Evolutionary conservation across 345 rosid genomes (phyloP).

Genomic region (rapeseed (Brassica napus)): DNA sequence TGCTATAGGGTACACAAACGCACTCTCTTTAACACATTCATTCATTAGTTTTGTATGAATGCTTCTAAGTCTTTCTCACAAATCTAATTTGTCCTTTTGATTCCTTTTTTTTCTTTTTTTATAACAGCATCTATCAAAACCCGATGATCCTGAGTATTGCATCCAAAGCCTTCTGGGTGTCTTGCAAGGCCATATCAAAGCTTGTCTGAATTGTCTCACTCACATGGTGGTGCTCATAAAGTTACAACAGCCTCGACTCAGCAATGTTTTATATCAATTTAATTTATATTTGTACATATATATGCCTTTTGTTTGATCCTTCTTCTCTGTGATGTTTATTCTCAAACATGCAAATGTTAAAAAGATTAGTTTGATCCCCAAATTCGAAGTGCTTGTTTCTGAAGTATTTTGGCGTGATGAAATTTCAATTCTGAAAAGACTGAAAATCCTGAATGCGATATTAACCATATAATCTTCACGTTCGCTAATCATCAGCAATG

Average conservation of each 20-base stretch:
- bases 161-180: constrained; percentile 86
- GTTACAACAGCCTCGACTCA: constrained; percentile 26
- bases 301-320: constrained; percentile 21
- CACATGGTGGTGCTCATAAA: constrained; percentile 3
- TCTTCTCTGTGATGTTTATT: neutral
- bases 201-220: constrained; percentile 57
- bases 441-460: too few relatives aligned
- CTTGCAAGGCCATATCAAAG: constrained; percentile 82
- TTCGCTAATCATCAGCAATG: neutral
- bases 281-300: constrained; percentile 31
- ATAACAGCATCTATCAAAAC: constrained; percentile 81
- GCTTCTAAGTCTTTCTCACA: constrained; percentile 1
- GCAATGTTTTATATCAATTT: constrained; percentile 31
- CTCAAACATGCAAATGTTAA: constrained; percentile 2
- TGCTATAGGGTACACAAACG: constrained; percentile 58
- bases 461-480: neutral
- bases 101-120: neutral
- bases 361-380: constrained; percentile 17
- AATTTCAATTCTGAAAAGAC: too few relatives aligned
- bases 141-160: constrained; percentile 74
- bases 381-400: neutral
- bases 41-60: neutral
- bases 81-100: neutral
- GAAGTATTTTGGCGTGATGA: neutral
- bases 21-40: neutral